Conservation (phyloP, 2,329 filamentous ascomycete genomes). For the Fusarium anguioides region DNA sequence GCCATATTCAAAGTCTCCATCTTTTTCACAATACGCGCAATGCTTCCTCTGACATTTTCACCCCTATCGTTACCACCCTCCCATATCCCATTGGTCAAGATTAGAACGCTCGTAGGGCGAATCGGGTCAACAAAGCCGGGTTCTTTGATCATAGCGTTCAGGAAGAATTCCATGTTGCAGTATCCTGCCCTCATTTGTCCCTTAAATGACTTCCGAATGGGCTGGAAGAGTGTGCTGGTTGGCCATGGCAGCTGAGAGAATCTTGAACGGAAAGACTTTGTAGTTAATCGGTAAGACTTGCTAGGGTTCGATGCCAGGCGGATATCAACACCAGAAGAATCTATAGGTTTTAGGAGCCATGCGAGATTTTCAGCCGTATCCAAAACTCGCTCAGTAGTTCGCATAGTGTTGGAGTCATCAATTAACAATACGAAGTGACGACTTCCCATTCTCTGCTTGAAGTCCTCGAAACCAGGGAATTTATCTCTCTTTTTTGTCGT, state of each 20-base stretch:
- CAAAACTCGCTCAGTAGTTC: too few species aligned
- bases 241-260: too few species aligned
- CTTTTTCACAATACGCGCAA: too few species aligned
- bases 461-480: too few species aligned
- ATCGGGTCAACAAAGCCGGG: neutral
- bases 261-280: too few species aligned
- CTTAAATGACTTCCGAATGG: too few species aligned
- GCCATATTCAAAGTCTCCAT: too few species aligned
- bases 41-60: neutral
- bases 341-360: constrained; percentile 17
- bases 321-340: neutral
- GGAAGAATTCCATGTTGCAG: constrained; percentile 20
- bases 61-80: neutral
- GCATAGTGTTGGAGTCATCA: too few species aligned
- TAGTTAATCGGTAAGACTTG: neutral
- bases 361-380: neutral
- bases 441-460: too few species aligned
- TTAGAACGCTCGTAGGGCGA: constrained; percentile 11
- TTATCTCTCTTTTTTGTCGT: too few species aligned
- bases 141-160: constrained; percentile 2
- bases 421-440: too few species aligned
- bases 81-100: constrained; percentile 26
- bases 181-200: neutral
- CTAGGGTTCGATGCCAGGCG: constrained; percentile 18
- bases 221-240: too few species aligned